These are phyloP conservation scores for Lineolata rhizophorae DNA, from an alignment of 495 filamentous ascomycete species.

Conservation along the genomic window DNA sequence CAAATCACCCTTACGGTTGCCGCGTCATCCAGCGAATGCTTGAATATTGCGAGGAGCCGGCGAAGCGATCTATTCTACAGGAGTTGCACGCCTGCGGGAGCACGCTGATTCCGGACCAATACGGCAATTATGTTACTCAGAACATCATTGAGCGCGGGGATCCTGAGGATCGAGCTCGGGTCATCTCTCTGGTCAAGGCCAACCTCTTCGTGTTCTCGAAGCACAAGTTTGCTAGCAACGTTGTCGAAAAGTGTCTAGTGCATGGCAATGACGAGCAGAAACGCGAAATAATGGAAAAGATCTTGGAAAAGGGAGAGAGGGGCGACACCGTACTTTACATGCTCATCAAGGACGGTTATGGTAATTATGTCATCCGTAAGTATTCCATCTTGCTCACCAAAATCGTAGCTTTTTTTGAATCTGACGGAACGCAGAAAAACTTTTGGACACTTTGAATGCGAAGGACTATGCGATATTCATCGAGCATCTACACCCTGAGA, in stretches of 20 bases:
- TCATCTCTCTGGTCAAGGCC: conserved; percentile 50
- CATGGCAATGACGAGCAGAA: conserved; percentile 48
- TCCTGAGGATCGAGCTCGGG: conserved; percentile 46
- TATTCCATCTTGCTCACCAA: neutral
- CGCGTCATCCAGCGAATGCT: conserved; percentile 86
- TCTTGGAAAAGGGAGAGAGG: conserved; percentile 36
- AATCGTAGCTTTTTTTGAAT: conserved; percentile 11
- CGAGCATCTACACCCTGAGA: conserved; percentile 50
- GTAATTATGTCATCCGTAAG: conserved; percentile 95
- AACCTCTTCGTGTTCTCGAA: conserved; percentile 58
- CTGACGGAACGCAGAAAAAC: conserved; percentile 44
- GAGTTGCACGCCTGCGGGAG: conserved; percentile 58
- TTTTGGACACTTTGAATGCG: conserved; percentile 45
- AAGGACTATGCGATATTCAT: conserved; percentile 43
- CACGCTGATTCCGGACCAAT: conserved; percentile 66
- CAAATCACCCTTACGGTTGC: conserved; percentile 72
- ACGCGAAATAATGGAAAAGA: conserved; percentile 41
- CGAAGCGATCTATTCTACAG: conserved; percentile 45
- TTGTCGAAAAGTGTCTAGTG: conserved; percentile 85
- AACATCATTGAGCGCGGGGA: conserved; percentile 75
- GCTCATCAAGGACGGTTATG: conserved; percentile 79
- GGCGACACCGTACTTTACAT: conserved; percentile 45
- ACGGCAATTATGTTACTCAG: conserved; percentile 92
- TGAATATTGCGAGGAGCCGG: conserved; percentile 56
- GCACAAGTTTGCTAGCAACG: conserved; percentile 95